A percentile compares a stretch with the other conserved stretches of the same genome.
These are phyloP conservation scores for Colletotrichum agaves DNA, from an alignment of 2,329 filamentous ascomycete species.

Conservation along the genomic window DNA sequence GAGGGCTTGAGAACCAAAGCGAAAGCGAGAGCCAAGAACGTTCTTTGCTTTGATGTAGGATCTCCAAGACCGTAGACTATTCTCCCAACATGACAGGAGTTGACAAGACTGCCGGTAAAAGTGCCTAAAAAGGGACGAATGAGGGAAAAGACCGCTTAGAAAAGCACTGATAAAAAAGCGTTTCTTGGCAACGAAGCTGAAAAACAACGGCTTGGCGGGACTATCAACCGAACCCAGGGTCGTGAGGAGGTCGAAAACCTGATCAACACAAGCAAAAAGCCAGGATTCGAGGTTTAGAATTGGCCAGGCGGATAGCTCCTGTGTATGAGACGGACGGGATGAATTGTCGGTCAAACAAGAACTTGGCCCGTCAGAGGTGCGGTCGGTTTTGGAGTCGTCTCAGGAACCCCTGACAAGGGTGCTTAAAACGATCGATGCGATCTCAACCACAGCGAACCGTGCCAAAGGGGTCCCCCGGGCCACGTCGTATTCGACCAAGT, in stretches of 20 bases:
- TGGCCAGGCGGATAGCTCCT: conserved; percentile 1
- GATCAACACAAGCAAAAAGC: background rate
- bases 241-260: background rate
- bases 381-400: conserved; percentile 35
- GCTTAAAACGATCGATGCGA: conserved; percentile 38
- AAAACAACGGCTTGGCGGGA: conserved; percentile 6
- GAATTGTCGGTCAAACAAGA: background rate
- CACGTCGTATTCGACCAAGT: conserved; percentile 4
- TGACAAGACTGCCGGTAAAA: background rate
- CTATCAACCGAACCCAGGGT: background rate
- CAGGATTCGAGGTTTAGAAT: background rate
- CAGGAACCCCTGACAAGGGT: conserved; percentile 35
- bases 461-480: background rate
- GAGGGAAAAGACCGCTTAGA: background rate
- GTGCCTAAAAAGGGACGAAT: background rate
- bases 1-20: background rate
- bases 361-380: background rate
- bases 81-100: background rate
- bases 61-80: background rate
- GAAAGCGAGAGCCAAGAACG: background rate
- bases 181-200: conserved; percentile 22
- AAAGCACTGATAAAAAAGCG: conserved; percentile 12
- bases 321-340: conserved; percentile 28
- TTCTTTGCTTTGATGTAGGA: background rate
- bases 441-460: background rate